These are phyloP conservation scores for Backusella parvicylindrica DNA, from an alignment of 192 early-diverging fungal species.

Conservation along the genomic window DNA sequence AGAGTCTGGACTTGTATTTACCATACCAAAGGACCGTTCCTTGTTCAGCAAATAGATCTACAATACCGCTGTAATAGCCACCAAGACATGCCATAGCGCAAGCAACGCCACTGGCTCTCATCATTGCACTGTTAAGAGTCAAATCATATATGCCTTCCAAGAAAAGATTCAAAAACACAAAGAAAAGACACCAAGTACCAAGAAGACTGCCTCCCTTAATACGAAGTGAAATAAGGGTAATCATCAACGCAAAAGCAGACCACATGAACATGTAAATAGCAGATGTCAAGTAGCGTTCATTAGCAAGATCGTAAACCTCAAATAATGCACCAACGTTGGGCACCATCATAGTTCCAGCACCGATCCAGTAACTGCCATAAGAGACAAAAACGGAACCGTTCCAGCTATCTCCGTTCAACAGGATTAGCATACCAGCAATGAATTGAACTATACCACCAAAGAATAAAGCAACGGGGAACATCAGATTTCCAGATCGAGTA, in stretches of 20 bases:
- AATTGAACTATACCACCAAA: constrained; percentile 34
- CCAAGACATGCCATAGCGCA: constrained; percentile 21
- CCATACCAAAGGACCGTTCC: constrained; percentile 13
- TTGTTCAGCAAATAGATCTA: constrained; percentile 33
- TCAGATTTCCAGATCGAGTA: constrained; percentile 9
- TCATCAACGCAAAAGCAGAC: constrained; percentile 12
- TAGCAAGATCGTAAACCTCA: background rate
- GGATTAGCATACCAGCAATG: constrained; percentile 21
- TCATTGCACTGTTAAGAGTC: background rate
- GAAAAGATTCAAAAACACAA: constrained; percentile 26
- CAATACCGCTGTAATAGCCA: constrained; percentile 29
- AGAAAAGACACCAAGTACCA: constrained; percentile 12
- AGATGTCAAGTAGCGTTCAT: background rate
- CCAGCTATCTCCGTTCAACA: constrained; percentile 22
- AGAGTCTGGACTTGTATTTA: constrained; percentile 9
- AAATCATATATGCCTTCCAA: constrained; percentile 5
- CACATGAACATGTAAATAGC: constrained; percentile 25
- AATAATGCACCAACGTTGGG: background rate
- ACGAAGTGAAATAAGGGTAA: constrained; percentile 10
- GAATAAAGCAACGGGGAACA: constrained; percentile 20
- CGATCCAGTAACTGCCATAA: constrained; percentile 32
- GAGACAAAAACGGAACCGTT: constrained; percentile 24
- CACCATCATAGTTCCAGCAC: constrained; percentile 29
- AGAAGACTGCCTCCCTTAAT: constrained; percentile 20
- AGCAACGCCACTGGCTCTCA: constrained; percentile 23